Percentiles rank a stretch among this genome's conserved stretches.
Evolutionary conservation across 768 basidiomycete genomes (phyloP).

Genomic region (Fomitopsis serialis): DNA sequence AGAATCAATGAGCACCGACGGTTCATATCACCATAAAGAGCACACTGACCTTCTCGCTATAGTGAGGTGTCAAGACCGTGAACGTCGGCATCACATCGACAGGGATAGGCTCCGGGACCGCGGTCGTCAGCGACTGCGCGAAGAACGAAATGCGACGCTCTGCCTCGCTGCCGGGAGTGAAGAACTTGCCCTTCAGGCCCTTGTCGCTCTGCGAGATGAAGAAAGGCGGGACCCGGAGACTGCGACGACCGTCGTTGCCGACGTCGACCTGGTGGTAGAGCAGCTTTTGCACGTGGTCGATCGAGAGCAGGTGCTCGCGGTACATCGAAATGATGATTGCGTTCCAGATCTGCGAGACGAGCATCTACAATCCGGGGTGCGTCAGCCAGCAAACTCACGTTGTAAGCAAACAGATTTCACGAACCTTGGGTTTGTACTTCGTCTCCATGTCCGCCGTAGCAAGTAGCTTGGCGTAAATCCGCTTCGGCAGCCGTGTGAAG

Average conservation of each 20-base stretch:
- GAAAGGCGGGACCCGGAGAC: too few relatives aligned
- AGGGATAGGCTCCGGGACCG: conserved; percentile 86
- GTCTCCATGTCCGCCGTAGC: conserved; percentile 95
- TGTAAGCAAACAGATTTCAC: conserved; percentile 11
- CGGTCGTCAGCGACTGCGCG: conserved; percentile 94
- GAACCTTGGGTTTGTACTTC: conserved; percentile 98
- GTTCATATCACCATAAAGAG: neutral
- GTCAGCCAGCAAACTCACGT: neutral
- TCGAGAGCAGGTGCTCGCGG: too few relatives aligned
- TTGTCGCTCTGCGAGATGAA: conserved; percentile 90
- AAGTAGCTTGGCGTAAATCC: conserved; percentile 93
- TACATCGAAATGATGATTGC: too few relatives aligned
- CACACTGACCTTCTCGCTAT: conserved; percentile 83
- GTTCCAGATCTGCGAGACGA: too few relatives aligned
- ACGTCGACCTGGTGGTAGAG: too few relatives aligned
- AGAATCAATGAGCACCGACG: neutral
- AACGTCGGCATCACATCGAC: conserved; percentile 99
- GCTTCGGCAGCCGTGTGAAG: conserved; percentile 90
- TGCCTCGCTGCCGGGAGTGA: conserved; percentile 92
- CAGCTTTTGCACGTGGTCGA: too few relatives aligned
- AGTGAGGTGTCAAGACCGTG: conserved; percentile 96
- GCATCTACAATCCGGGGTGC: conserved; percentile 47
- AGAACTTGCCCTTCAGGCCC: conserved; percentile 79
- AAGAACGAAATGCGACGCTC: conserved; percentile 97
- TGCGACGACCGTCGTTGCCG: too few relatives aligned